Conservation (phyloP, 2,329 filamentous ascomycete species). For the Aureobasidium musti region DNA sequence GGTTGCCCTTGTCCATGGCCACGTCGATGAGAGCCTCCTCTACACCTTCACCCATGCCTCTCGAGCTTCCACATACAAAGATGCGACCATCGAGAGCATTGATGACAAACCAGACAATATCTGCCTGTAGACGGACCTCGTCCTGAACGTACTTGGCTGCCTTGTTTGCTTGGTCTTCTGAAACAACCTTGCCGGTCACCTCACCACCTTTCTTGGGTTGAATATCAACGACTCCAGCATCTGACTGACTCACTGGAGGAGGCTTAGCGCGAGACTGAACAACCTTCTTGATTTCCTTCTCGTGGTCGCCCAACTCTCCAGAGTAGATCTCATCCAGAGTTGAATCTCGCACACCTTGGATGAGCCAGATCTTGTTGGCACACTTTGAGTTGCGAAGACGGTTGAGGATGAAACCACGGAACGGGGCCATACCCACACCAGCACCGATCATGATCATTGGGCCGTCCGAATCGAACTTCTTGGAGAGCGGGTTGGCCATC, state of each 20-base stretch:
- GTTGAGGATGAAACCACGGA: conserved; percentile 95
- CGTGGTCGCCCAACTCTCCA: conserved; percentile 93
- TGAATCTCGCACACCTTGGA: conserved; percentile 91
- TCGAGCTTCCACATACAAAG: conserved; percentile 93
- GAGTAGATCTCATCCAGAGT: conserved; percentile 94
- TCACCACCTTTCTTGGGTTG: conserved; percentile 54
- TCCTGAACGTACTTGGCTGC: conserved; percentile 94
- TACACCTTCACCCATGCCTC: conserved; percentile 97
- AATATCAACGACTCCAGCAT: conserved; percentile 35
- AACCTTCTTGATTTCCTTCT: conserved; percentile 57
- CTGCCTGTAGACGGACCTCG: conserved; percentile 85
- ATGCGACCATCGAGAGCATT: conserved; percentile 94
- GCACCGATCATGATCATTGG: conserved; percentile 98
- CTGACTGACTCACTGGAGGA: conserved; percentile 36
- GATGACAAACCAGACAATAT: conserved; percentile 98
- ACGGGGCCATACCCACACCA: conserved; percentile 94
- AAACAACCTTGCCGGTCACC: conserved; percentile 72
- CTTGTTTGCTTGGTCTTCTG: conserved; percentile 62
- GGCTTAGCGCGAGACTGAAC: conserved; percentile 48
- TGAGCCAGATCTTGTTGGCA: conserved; percentile 96
- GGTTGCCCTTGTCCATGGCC: conserved; percentile 86
- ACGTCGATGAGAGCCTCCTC: conserved; percentile 85
- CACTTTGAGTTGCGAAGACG: conserved; percentile 92
- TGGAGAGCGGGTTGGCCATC: conserved; percentile 94
- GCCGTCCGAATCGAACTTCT: conserved; percentile 87